Percentiles rank a stretch among this genome's conserved stretches.
These are phyloP conservation scores for Solanum rostratum DNA, from an alignment of 257 asterid genomes.

Conservation along the genomic window DNA sequence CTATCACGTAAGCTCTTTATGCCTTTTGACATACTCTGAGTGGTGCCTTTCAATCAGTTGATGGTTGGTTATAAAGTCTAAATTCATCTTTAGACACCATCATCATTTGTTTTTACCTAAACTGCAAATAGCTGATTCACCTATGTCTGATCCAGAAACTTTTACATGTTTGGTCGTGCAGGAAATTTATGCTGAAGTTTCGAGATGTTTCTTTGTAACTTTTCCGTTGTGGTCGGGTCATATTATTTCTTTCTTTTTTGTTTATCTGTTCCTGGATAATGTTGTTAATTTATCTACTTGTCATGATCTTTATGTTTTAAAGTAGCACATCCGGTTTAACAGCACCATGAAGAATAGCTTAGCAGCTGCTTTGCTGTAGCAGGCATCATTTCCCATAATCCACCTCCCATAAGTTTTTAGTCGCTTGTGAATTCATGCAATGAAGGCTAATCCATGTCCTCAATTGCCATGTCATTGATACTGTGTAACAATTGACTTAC, in stretches of 20 bases:
- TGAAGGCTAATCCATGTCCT: background rate
- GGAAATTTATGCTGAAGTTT: background rate
- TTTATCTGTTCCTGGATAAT: background rate
- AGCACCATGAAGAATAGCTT: background rate
- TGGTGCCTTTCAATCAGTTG: background rate
- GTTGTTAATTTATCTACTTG: background rate
- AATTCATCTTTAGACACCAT: background rate
- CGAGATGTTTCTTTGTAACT: background rate
- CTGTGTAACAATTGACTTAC: background rate
- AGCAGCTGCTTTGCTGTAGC: background rate
- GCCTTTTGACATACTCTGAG: background rate
- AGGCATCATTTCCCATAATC: background rate
- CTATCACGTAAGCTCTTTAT: conserved; percentile 71
- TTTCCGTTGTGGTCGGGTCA: background rate
- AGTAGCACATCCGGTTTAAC: background rate
- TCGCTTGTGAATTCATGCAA: background rate
- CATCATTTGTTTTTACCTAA: background rate
- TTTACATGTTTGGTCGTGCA: background rate
- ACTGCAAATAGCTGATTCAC: background rate
- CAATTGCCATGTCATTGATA: background rate
- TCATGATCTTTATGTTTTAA: background rate
- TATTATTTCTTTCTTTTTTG: background rate
- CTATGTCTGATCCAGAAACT: background rate
- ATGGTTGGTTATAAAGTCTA: background rate
- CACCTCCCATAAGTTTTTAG: background rate